These are phyloP conservation scores for Erodium trifolium DNA, from an alignment of 441 rosid genomes.

Conservation along the genomic window DNA sequence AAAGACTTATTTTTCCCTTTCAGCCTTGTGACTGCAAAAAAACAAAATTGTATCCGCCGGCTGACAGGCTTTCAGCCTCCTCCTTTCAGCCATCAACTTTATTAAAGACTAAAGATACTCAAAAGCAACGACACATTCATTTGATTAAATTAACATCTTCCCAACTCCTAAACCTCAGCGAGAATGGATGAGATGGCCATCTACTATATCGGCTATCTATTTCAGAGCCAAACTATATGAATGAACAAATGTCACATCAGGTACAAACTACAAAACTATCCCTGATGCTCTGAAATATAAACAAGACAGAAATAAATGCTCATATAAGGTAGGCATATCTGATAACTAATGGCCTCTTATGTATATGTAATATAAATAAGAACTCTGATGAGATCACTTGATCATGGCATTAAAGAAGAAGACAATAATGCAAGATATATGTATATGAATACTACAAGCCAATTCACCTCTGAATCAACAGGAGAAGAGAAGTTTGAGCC, in stretches of 20 bases:
- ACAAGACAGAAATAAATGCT: constrained; percentile 9
- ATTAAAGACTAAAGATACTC: too few species aligned
- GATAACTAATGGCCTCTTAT: constrained; percentile 9
- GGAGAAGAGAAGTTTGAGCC: constrained; percentile 39
- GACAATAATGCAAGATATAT: constrained; percentile 25
- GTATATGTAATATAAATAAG: constrained; percentile 13
- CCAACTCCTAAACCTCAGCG: too few species aligned
- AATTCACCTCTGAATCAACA: constrained; percentile 28
- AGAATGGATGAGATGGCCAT: too few species aligned
- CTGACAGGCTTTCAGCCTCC: too few species aligned
- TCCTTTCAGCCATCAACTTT: too few species aligned
- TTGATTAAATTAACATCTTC: too few species aligned
- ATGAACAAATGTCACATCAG: not conserved
- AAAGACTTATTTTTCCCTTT: too few species aligned
- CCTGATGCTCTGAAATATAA: not conserved
- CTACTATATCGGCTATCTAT: not conserved
- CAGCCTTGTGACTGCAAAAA: too few species aligned
- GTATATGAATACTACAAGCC: constrained; percentile 27
- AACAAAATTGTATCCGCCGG: too few species aligned
- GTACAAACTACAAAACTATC: not conserved
- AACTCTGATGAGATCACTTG: constrained; percentile 26
- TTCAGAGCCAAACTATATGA: not conserved
- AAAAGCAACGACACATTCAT: not conserved
- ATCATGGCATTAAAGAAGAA: constrained; percentile 28
- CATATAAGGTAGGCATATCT: constrained; percentile 12